These are phyloP conservation scores for Podospora sp. DNA, from an alignment of 495 filamentous ascomycete species.

Conservation along the genomic window DNA sequence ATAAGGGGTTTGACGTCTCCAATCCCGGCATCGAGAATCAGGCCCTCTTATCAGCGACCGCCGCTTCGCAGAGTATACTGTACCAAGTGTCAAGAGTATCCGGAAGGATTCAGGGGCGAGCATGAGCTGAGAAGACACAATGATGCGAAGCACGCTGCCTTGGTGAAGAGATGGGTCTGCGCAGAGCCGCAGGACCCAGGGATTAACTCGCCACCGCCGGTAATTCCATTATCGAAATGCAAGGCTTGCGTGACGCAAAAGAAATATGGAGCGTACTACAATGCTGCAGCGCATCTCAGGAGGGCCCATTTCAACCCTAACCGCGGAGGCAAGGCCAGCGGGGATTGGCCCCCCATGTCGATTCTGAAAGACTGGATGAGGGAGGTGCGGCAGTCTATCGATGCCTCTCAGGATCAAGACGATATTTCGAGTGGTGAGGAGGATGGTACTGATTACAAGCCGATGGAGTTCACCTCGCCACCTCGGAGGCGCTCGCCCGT, in stretches of 20 bases:
- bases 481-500: constrained; percentile 41
- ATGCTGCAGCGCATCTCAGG: constrained; percentile 89
- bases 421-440: constrained; percentile 51
- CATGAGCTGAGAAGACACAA: constrained; percentile 90
- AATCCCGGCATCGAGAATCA: constrained; percentile 59
- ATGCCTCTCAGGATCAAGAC: constrained; percentile 48
- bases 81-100: constrained; percentile 73
- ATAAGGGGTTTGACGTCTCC: constrained; percentile 45
- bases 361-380: constrained; percentile 83
- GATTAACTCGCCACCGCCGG: constrained; percentile 53
- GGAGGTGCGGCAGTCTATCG: constrained; percentile 61
- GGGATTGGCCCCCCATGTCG: constrained; percentile 84
- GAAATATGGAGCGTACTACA: constrained; percentile 97
- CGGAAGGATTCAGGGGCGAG: constrained; percentile 89
- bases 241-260: constrained; percentile 77
- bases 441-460: constrained; percentile 44
- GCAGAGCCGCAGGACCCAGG: constrained; percentile 44
- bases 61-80: constrained; percentile 79
- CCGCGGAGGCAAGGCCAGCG: constrained; percentile 83
- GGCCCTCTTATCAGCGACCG: constrained; percentile 71
- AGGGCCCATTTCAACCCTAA: constrained; percentile 82
- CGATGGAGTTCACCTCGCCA: constrained; percentile 45
- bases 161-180: constrained; percentile 82
- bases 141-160: constrained; percentile 73
- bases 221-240: constrained; percentile 77